Percentiles rank a stretch among this genome's conserved stretches.
These are phyloP conservation scores for Phytophthora crassamura DNA, from an alignment of 352 stramenopile species.

Conservation along the genomic window DNA sequence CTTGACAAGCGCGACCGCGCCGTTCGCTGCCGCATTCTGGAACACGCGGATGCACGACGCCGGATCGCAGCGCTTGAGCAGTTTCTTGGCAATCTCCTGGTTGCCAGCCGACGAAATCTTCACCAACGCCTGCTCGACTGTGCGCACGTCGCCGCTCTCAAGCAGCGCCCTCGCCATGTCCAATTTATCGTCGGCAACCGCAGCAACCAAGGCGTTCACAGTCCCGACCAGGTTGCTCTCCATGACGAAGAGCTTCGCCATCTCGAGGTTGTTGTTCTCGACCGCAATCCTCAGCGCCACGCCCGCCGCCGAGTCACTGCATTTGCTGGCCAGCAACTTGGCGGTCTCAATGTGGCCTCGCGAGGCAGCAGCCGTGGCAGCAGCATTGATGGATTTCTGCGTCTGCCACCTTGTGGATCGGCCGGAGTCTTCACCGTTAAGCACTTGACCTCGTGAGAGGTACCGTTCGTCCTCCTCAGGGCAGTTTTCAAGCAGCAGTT, in stretches of 20 bases:
- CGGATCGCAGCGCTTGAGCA: slow-evolving; percentile 14
- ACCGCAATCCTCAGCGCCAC: slow-evolving; percentile 12
- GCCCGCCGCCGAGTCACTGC: slow-evolving; percentile 12
- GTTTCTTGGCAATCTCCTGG: slow-evolving; percentile 7
- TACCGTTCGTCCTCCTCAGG: slow-evolving; percentile 17
- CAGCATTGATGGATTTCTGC: slow-evolving; percentile 15
- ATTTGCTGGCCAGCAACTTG: slow-evolving; percentile 12
- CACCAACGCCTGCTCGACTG: slow-evolving; percentile 24
- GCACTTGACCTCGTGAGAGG: background rate
- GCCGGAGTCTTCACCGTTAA: background rate
- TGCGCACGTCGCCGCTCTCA: slow-evolving; percentile 4
- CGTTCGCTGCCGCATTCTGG: slow-evolving; percentile 14
- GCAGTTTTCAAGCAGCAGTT: slow-evolving; percentile 17
- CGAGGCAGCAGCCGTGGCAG: slow-evolving; percentile 4
- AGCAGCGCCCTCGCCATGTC: slow-evolving; percentile 13
- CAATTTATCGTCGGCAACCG: slow-evolving; percentile 1
- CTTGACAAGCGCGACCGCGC: slow-evolving; percentile 14
- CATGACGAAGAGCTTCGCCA: slow-evolving; percentile 19
- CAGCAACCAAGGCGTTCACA: slow-evolving; percentile 16
- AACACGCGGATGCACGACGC: slow-evolving; percentile 20
- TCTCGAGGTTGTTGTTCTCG: slow-evolving; percentile 7
- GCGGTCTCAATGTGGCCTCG: slow-evolving; percentile 8
- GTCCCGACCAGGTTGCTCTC: slow-evolving; percentile 15
- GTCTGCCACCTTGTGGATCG: slow-evolving; percentile 16
- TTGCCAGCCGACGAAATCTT: slow-evolving; percentile 22